These are phyloP conservation scores for Lepidopterella palustris DNA, from an alignment of 495 filamentous ascomycete species.

Conservation along the genomic window DNA sequence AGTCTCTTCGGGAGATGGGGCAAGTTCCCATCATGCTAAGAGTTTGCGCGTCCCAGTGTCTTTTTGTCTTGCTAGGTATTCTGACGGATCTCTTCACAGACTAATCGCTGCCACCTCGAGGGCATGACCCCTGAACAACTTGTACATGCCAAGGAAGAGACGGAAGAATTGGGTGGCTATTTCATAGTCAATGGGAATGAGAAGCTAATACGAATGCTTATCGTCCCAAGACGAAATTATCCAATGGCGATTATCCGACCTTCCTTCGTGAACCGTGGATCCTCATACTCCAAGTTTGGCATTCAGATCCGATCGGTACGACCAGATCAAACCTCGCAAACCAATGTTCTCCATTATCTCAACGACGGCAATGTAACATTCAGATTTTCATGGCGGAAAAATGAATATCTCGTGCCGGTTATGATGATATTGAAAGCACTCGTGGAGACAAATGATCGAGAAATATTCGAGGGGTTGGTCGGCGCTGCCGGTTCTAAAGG, in stretches of 20 bases:
- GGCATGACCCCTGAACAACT: conserved; percentile 73
- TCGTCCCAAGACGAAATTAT: conserved; percentile 82
- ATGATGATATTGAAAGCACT: conserved; percentile 96
- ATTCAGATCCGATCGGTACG: conserved; percentile 86
- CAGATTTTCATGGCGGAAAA: conserved; percentile 96
- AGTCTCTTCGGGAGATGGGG: conserved; percentile 75
- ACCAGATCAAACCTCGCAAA: conserved; percentile 94
- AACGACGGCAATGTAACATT: conserved; percentile 93
- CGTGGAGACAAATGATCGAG: conserved; percentile 89
- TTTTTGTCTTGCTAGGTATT: conserved; percentile 1
- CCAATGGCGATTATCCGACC: conserved; percentile 88
- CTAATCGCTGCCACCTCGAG: conserved; percentile 84
- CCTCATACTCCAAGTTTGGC: conserved; percentile 79
- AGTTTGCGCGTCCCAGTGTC: conserved; percentile 38
- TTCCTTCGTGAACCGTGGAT: conserved; percentile 78
- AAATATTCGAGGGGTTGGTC: conserved; percentile 87
- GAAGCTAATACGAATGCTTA: conserved; percentile 87
- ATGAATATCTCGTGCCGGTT: conserved; percentile 86
- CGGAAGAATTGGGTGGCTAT: conserved; percentile 88
- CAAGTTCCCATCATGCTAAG: conserved; percentile 89
- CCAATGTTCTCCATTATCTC: conserved; percentile 93
- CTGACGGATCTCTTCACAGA: conserved; percentile 42
- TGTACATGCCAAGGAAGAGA: conserved; percentile 81
- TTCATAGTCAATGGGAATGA: conserved; percentile 95
- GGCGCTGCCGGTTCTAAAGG: conserved; percentile 66